Evolutionary conservation across 257 asterid genomes (phyloP), one percentile per base, ranked within the genome.

Genomic region (Solanum appendiculatum): DNA sequence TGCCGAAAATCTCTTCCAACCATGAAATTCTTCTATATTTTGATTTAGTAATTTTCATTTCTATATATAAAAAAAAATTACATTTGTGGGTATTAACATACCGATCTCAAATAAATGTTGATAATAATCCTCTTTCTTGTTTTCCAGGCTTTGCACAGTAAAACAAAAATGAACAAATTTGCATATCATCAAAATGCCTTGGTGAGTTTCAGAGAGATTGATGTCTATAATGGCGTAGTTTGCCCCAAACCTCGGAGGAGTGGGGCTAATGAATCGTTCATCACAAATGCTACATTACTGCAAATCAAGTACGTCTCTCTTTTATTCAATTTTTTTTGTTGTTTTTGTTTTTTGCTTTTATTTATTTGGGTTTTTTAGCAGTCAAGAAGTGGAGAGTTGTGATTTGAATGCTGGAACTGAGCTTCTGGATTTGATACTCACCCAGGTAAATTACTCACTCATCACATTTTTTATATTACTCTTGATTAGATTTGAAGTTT

Each of bases 211-310:
- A 36, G 64, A 39, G 87, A 87, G 40, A 46, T 44, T 36, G 23
- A 5, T 56, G 10, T 31, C 40, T 27, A 90, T 1, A 78, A 88
- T 82, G 91, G 88, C 80, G 91, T 92, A 48, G 87, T 90, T 89
- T 93, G 94, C 74, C 93, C 96, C 0, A 92, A 90, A 82, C 94
- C 96, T 64, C 89, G 91, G 40, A 89, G 89, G 69, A 25, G 7
- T 69, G 88, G 84, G n/a, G 63, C 54, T 27, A 68, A 27, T 64
- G 36, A 27, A 27, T 9, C 10, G 36, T 64, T 86, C 64, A 42
- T 73, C 69, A 80, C 87, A 83, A 40, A 86, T 60, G 54, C 89
- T 9, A 40, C 88, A 13, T 64, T 68, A 34, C 81, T 86, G 13
- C 89, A 90, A 70, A 84, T 84, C 74, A 91, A 86, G 93, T 91